These are phyloP conservation scores for Fusarium decemcellulare DNA, from an alignment of 2,329 filamentous ascomycete species.

Conservation along the genomic window DNA sequence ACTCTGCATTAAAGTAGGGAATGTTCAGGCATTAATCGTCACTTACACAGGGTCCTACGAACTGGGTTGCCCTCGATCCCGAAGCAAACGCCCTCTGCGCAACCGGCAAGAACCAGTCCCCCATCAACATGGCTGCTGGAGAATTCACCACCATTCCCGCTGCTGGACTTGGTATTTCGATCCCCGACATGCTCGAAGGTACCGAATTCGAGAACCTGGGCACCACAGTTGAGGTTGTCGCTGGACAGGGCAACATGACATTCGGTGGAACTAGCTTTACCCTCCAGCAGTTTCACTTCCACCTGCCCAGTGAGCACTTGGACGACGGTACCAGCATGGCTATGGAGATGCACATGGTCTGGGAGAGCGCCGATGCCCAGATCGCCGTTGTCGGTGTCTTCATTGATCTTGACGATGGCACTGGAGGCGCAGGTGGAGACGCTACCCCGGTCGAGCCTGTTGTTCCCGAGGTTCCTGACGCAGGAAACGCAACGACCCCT, in stretches of 20 bases:
- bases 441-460: too few species aligned
- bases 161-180: slow-evolving; percentile 49
- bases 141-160: slow-evolving; percentile 50
- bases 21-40: neutral
- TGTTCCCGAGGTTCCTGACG: too few species aligned
- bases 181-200: slow-evolving; percentile 54
- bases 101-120: slow-evolving; percentile 61
- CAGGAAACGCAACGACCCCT: slow-evolving; percentile 14
- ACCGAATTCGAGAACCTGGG: slow-evolving; percentile 66
- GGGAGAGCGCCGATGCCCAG: slow-evolving; percentile 37
- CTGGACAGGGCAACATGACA: slow-evolving; percentile 57
- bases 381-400: slow-evolving; percentile 50
- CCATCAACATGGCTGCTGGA: slow-evolving; percentile 63
- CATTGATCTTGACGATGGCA: slow-evolving; percentile 42
- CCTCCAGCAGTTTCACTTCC: slow-evolving; percentile 72
- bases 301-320: slow-evolving; percentile 72
- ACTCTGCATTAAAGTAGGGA: neutral
- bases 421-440: slow-evolving; percentile 5
- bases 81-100: slow-evolving; percentile 52
- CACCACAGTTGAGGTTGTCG: slow-evolving; percentile 63
- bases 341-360: slow-evolving; percentile 52
- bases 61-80: slow-evolving; percentile 63
- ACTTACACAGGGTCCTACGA: slow-evolving; percentile 60
- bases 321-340: slow-evolving; percentile 55
- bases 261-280: slow-evolving; percentile 57